Evolutionary conservation across 2,329 filamentous ascomycete genomes (phyloP).

Genomic region (Sporothrix inflata): DNA sequence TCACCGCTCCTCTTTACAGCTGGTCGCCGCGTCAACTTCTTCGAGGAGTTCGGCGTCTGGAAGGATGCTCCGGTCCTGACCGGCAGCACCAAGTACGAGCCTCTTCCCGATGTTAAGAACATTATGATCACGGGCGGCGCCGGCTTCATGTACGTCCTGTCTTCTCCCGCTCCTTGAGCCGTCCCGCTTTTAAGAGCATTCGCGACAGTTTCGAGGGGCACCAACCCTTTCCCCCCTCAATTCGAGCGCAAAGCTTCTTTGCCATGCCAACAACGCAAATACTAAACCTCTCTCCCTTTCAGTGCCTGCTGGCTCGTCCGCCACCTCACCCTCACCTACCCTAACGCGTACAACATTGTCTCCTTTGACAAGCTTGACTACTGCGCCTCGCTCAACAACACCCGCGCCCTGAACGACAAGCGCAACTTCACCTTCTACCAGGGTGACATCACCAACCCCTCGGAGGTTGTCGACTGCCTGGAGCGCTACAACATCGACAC

Average conservation of each 20-base stretch:
- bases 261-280: not conserved
- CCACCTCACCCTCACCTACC: conserved; percentile 74
- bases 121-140: conserved; percentile 84
- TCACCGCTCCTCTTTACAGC: conserved; percentile 32
- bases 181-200: not conserved
- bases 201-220: not conserved
- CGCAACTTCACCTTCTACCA: conserved; percentile 79
- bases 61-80: conserved; percentile 70
- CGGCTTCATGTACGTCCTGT: conserved; percentile 75
- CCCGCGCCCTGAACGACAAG: conserved; percentile 65
- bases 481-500: conserved; percentile 75
- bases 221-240: not conserved
- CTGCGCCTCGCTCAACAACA: conserved; percentile 80
- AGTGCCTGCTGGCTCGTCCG: conserved; percentile 84
- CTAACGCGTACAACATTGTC: conserved; percentile 73
- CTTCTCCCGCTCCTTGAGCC: not conserved
- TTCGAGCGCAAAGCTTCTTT: not conserved
- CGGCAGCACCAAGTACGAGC: conserved; percentile 71
- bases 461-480: conserved; percentile 71
- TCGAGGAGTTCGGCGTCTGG: conserved; percentile 68
- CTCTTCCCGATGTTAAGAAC: conserved; percentile 70
- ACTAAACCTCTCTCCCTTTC: conserved; percentile 25
- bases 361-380: conserved; percentile 87
- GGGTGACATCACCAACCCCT: conserved; percentile 74
- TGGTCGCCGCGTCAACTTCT: conserved; percentile 47